phyloP scores from a whole-genome alignment of 768 basidiomycete species.

The Pleurotus platypus region DNA sequence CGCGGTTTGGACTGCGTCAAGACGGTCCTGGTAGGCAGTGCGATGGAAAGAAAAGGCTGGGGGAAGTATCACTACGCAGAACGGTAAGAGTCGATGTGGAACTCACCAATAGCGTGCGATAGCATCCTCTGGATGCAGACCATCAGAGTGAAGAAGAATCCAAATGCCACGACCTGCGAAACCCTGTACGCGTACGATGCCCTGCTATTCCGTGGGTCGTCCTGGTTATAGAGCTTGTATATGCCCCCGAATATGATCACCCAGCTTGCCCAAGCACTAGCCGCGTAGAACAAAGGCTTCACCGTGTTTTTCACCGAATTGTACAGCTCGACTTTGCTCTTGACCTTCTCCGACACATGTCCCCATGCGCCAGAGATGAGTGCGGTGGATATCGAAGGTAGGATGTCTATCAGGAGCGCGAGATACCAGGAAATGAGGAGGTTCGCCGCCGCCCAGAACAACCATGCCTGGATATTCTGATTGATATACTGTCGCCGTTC shows the following conservation, averaged over 20 bases:
- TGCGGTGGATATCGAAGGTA: slow-evolving; percentile 52
- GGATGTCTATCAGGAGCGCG: slow-evolving; percentile 65
- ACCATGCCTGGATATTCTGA: slow-evolving; percentile 71
- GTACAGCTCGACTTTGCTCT: slow-evolving; percentile 66
- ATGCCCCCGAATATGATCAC: slow-evolving; percentile 69
- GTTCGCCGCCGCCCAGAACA: slow-evolving; percentile 81
- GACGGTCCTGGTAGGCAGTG: slow-evolving; percentile 73
- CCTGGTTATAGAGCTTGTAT: slow-evolving; percentile 48
- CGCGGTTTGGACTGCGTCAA: slow-evolving; percentile 50
- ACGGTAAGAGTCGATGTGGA: not conserved
- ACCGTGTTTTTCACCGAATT: slow-evolving; percentile 63
- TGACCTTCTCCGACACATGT: slow-evolving; percentile 67
- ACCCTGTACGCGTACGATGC: slow-evolving; percentile 63
- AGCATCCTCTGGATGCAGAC: slow-evolving; percentile 63
- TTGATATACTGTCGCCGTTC: slow-evolving; percentile 55
- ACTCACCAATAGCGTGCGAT: slow-evolving; percentile 56
- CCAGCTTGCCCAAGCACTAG: slow-evolving; percentile 71
- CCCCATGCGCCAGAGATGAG: slow-evolving; percentile 66
- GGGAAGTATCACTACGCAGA: not conserved
- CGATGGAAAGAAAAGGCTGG: slow-evolving; percentile 71
- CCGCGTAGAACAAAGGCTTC: slow-evolving; percentile 73
- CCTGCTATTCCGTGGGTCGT: slow-evolving; percentile 36
- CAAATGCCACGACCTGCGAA: slow-evolving; percentile 60
- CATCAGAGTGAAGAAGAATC: slow-evolving; percentile 73
- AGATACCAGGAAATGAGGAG: slow-evolving; percentile 77